Conservation (phyloP, 108 stramenopile genomes). For the Cyclotella choctawhatcheeana region DNA sequence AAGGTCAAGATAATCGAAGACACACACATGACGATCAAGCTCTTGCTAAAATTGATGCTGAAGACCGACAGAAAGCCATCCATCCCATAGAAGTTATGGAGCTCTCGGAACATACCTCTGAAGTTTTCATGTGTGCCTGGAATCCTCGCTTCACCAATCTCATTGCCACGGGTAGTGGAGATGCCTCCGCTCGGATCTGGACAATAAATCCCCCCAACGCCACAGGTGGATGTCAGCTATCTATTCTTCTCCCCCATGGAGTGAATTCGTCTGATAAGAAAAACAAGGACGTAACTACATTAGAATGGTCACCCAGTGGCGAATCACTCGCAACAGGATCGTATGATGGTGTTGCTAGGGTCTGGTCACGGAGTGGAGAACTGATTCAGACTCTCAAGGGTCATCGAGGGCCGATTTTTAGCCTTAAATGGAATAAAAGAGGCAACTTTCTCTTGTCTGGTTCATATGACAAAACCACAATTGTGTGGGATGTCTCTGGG, state of each 20-base stretch:
- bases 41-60: constrained; percentile 41
- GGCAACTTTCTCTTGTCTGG: constrained; percentile 92
- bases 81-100: constrained; percentile 70
- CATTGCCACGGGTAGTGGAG: constrained; percentile 94
- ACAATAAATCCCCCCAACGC: constrained; percentile 77
- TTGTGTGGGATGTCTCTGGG: constrained; percentile 93
- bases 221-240: constrained; percentile 63
- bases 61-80: constrained; percentile 70
- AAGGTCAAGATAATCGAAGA: constrained; percentile 17
- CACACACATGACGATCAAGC: constrained; percentile 2
- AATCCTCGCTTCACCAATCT: constrained; percentile 90
- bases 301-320: constrained; percentile 96
- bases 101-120: constrained; percentile 84
- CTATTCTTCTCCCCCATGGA: constrained; percentile 87
- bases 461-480: constrained; percentile 94
- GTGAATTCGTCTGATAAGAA: constrained; percentile 77
- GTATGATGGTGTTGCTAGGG: constrained; percentile 95
- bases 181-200: constrained; percentile 95
- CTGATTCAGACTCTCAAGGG: constrained; percentile 85
- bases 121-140: constrained; percentile 98
- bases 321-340: constrained; percentile 92
- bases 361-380: constrained; percentile 87
- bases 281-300: constrained; percentile 96
- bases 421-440: constrained; percentile 94
- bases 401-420: constrained; percentile 95